Base-by-base conservation (phyloP, 768 basidiomycete species). In the Boletus subcaerulescens region DNA sequence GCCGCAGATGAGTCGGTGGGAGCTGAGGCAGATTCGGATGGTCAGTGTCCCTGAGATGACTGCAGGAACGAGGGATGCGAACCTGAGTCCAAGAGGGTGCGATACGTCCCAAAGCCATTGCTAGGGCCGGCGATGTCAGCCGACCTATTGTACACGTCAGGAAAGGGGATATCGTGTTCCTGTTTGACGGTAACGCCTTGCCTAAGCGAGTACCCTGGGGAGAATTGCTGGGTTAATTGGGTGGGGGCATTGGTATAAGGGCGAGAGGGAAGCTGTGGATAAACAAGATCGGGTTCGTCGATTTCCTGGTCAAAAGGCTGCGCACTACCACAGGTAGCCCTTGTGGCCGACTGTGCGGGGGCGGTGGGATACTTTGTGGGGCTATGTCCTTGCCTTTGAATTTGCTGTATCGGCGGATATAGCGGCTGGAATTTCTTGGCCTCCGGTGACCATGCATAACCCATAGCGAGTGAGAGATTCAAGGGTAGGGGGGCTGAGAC, bases 391-490 rank as follows among this genome's bases (percentile, higher is more conserved):
- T 66, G 64, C 41, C 57, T 68, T 20, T 62, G 66, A 4, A 60
- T 50, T 53, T 68, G 68, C 60, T 70, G 69, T 61, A 59, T 57
- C 61, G 67, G 66, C 33, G 69, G 58, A 71, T 62, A 72, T 60
- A 69, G 59, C 71, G 67, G 70, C 56, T 72, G 71, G 45, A 72
- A 71, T 62, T 72, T 71, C 62, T 72, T 71, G 1, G 59, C 49
- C 32, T 70, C 65, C 0, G 65, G 65, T 6, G 71, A 71, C 67
- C 67, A 71, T 0, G 65, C 53, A 36, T 72, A 72, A 3, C 59
- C 60, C 69, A 72, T 71, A 1, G 70, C 63, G 50, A 67, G 29
- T 4, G 71, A 73, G 52, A 71, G 48, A 46, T 73, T 61, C 48
- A 73, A 33, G 32, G 70, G 71, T 1, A 71, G 51, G 15, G 69